Percentiles rank a stretch among this genome's conserved stretches.
These are phyloP conservation scores for Exserohilum turcica DNA, from an alignment of 2,329 filamentous ascomycete genomes.

Conservation along the genomic window DNA sequence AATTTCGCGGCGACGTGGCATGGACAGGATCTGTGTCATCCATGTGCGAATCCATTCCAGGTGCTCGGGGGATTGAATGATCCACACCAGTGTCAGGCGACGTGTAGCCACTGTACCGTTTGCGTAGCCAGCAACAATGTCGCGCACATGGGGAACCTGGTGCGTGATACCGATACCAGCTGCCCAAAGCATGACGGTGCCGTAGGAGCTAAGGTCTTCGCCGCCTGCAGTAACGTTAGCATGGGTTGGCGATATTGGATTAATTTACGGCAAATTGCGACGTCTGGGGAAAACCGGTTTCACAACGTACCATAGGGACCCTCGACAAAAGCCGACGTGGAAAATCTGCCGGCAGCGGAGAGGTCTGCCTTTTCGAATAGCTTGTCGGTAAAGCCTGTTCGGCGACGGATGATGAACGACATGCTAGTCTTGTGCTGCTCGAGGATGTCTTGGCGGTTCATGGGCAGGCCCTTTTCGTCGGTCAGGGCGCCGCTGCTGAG, in stretches of 20 bases:
- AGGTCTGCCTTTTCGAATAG: constrained; percentile 72
- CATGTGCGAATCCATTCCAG: constrained; percentile 93
- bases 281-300: constrained; percentile 32
- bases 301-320: constrained; percentile 71
- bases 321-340: constrained; percentile 77
- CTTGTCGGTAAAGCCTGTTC: constrained; percentile 84
- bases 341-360: constrained; percentile 60
- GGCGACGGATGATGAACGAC: constrained; percentile 83
- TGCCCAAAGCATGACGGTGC: constrained; percentile 87
- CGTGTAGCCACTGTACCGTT: constrained; percentile 79
- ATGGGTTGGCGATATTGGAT: constrained; percentile 22
- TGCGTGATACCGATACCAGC: constrained; percentile 95
- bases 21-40: constrained; percentile 82
- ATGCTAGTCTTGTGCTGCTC: constrained; percentile 62
- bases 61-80: constrained; percentile 85
- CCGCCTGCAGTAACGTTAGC: constrained; percentile 59
- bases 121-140: constrained; percentile 62
- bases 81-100: constrained; percentile 84
- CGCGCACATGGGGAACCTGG: constrained; percentile 84
- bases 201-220: constrained; percentile 88
- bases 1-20: constrained; percentile 80
- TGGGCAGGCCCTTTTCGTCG: constrained; percentile 55
- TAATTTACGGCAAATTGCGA: constrained; percentile 33
- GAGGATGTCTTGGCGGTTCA: constrained; percentile 59
- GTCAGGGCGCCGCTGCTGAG: constrained; percentile 33